Base-by-base conservation (phyloP, 2,329 filamentous ascomycete genomes). In the Sarocladium brachiariae region DNA sequence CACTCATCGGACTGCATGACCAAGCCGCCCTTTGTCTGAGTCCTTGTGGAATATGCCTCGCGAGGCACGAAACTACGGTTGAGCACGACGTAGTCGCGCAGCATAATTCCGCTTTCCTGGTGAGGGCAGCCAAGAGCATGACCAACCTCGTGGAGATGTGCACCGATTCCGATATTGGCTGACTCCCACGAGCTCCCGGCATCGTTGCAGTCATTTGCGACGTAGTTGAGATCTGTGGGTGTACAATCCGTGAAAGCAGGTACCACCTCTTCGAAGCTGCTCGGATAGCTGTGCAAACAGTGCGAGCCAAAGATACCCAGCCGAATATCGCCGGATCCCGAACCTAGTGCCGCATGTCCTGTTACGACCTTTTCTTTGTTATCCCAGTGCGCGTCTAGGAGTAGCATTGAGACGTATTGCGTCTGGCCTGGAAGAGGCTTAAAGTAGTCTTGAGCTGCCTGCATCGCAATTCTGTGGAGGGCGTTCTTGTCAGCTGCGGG, bases 301-400 rank as follows among this genome's bases (percentile, higher is more conserved):
- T 96, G 91, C 2, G 92, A 96, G 13, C 93, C 93, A 63, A 96
- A 97, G 50, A 97, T 86, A 24, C 86, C 91, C 50, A 97, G 72
- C 52, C 90, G 84, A 54, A 96, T 69, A 54, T 87, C 80, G n/a
- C 83, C 87, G 25, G 75, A 76, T 39, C 76, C 71, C 18, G 86
- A 87, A 23, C 90, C 90, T n/a, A 95, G 72, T 4, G 91, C 90
- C 2, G 89, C 89, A 65, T 96, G 90, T 13, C 84, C 89, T 18
- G 80, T 81, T 27, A 96, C 83, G 1, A 80, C 81, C 54, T 89
- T 83, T 4, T 78, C 72, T 37, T 74, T 63, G 21, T 77, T 80
- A 63, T 96, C 89, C 90, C 91, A 96, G 59, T 95, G 89, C 2
- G 89, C 76, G 63, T 99, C 93, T 33, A 99, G 73, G 43, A 96